Conservation (phyloP, 176 grass and related monocot species). For the Chrysopogon serrulatus region DNA sequence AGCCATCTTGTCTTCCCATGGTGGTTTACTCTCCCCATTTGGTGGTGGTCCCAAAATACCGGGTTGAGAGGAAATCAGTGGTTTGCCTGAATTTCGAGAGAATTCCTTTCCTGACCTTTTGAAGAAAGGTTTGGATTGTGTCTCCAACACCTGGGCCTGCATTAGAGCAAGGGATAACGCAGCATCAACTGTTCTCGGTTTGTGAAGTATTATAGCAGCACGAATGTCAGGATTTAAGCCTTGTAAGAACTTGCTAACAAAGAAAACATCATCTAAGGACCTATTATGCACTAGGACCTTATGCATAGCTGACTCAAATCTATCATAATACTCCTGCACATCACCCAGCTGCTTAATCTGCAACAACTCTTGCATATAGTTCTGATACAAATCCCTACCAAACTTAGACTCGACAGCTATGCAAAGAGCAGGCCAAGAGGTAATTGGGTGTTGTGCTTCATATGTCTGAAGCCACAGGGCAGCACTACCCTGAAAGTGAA, state of each 20-base stretch:
- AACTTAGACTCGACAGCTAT: not conserved
- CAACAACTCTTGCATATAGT: rapidly evolving
- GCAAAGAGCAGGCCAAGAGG: not conserved
- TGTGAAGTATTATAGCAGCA: rapidly evolving
- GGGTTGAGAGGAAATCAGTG: too few species aligned
- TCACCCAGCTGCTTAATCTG: not conserved
- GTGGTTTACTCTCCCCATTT: not conserved
- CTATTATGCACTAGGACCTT: rapidly evolving
- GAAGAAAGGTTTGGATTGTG: rapidly evolving
- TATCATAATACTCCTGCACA: not conserved
- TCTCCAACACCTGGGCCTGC: not conserved
- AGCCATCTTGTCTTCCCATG: not conserved
- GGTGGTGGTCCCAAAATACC: too few species aligned
- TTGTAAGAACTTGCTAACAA: not conserved
- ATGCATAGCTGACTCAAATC: rapidly evolving
- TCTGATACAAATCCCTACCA: not conserved
- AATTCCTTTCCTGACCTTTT: too few species aligned
- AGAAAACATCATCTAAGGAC: not conserved
- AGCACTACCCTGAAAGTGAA: not conserved
- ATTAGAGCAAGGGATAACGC: rapidly evolving
- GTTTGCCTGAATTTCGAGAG: too few species aligned
- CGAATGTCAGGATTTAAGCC: not conserved
- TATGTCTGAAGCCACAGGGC: not conserved
- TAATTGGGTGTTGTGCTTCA: not conserved
- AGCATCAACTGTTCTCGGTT: not conserved